Conservation (phyloP, 345 rosid genomes). For the Eucalyptus erythrocorys region DNA sequence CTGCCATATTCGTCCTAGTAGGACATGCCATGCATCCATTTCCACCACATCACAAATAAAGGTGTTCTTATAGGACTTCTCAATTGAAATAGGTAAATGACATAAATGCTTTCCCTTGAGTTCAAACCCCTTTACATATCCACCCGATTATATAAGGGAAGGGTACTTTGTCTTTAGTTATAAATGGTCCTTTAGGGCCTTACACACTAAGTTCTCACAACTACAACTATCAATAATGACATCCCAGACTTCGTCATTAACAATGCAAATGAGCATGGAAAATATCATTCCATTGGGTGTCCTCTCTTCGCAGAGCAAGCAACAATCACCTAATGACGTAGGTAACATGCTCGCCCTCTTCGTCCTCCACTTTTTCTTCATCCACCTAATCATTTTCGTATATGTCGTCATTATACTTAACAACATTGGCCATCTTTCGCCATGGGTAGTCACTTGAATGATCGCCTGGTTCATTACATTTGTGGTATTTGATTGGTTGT, state of each 20-base stretch:
- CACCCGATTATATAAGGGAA: not conserved
- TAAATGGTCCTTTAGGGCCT: not conserved
- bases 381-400: not conserved
- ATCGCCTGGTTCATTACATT: not conserved
- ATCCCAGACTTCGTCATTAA: not conserved
- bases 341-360: not conserved
- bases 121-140: not conserved
- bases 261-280: not conserved
- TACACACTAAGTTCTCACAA: not conserved
- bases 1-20: not conserved
- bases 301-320: accelerated
- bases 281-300: not conserved
- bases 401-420: not conserved
- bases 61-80: not conserved
- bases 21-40: too few species aligned
- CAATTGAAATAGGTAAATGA: not conserved
- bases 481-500: not conserved
- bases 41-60: not conserved
- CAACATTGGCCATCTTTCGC: not conserved
- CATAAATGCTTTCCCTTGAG: not conserved
- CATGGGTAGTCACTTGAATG: not conserved
- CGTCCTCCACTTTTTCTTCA: not conserved
- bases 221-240: not conserved
- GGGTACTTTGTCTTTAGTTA: not conserved
- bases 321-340: not conserved